Base-by-base conservation (phyloP, 257 asterid genomes). In the Plectranthus barbatus region DNA sequence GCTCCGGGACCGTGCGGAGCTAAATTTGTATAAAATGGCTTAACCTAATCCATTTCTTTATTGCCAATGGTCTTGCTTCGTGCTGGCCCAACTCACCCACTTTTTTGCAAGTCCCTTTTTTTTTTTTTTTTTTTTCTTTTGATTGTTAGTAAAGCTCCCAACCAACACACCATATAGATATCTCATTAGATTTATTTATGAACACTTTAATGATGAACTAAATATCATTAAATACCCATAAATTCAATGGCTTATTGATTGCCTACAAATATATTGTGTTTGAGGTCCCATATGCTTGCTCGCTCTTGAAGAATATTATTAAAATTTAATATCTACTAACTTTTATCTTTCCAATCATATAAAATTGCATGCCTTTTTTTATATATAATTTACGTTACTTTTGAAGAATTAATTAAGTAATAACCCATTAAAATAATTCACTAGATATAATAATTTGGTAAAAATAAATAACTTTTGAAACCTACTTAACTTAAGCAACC, bases 401-500 rank as follows among this genome's bases (percentile, higher is more conserved):
- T 31, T 41, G 52, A 9, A 42, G 20, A 36, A 57, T 26, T 45
- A 33, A 37, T 31, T n/a, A 18, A n/a, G 9, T 17, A 52, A 46
- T 8, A 33, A 21, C 13, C 36, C 10, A n/a, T 39, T 37, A 21
- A 49, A 33, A 10, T 45, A 7, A 56, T 15, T 56, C 50, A 49
- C 51, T n/a, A n/a, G n/a, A n/a, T n/a, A n/a, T n/a, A n/a, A n/a
- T n/a, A n/a, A n/a, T n/a, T n/a, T n/a, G n/a, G n/a, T 15, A 3
- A 7, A 62, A 44, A 2, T 26, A 10, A n/a, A n/a, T n/a, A n/a
- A 56, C n/a, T 66, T 63, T 62, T 73, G 5, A 29, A 46, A 56
- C 66, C 53, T 9, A 46, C 57, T 50, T 14, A 23, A n/a, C n/a
- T n/a, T 23, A 24, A 54, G 60, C 61, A 73, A 54, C 13, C 65